phyloP scores from a whole-genome alignment of 306 rosid genomes.

The Ochetophila trinervis region DNA sequence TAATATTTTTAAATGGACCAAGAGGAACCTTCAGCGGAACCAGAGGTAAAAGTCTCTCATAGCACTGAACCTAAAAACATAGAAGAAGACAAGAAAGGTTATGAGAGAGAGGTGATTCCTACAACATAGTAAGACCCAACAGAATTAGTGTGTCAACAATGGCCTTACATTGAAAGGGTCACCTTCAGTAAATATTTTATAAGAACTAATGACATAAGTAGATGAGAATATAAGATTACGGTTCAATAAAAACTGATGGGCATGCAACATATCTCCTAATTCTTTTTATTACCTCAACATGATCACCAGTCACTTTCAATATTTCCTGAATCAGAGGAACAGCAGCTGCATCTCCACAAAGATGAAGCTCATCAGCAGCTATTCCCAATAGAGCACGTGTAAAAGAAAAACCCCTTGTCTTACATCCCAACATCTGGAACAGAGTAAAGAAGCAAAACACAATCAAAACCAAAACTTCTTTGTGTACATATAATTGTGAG shows the following conservation, averaged over 20 bases:
- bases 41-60: slow-evolving; percentile 86
- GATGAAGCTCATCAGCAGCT: slow-evolving; percentile 90
- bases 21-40: slow-evolving; percentile 72
- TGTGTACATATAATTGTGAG: not conserved
- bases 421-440: slow-evolving; percentile 86
- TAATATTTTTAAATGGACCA: slow-evolving; percentile 65
- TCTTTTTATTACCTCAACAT: slow-evolving; percentile 61
- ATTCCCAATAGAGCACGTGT: slow-evolving; percentile 91
- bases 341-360: slow-evolving; percentile 93
- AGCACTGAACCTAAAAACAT: slow-evolving; percentile 56
- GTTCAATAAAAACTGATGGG: not conserved
- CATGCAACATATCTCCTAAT: not conserved
- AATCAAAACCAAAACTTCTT: not conserved
- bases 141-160: slow-evolving; percentile 19
- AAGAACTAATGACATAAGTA: slow-evolving; percentile 6
- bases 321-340: slow-evolving; percentile 85
- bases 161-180: slow-evolving; percentile 18
- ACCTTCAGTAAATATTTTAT: not conserved
- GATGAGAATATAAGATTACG: not conserved
- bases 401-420: slow-evolving; percentile 73
- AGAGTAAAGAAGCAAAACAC: slow-evolving; percentile 9
- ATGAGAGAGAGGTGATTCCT: slow-evolving; percentile 10
- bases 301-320: slow-evolving; percentile 68
- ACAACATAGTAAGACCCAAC: slow-evolving; percentile 18
- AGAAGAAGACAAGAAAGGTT: slow-evolving; percentile 9